Evolutionary conservation across 768 basidiomycete species (phyloP).

Genomic region (Psilocybe subaeruginosa): DNA sequence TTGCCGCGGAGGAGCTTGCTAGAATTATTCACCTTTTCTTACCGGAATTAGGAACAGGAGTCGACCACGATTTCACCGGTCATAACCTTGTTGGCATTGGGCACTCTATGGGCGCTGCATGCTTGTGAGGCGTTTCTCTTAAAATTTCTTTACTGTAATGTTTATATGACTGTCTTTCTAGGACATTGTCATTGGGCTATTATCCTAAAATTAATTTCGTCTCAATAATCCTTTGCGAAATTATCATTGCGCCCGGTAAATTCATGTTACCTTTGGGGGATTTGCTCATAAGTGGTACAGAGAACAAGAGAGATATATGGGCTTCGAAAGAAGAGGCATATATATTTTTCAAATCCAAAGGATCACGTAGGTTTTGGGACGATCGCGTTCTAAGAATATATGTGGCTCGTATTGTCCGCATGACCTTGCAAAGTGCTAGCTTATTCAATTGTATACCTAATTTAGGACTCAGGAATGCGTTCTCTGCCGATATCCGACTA

Average conservation of each 20-base stretch:
- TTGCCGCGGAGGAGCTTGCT: constrained; percentile 57
- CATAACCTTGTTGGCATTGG: constrained; percentile 53
- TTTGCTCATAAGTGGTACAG: constrained; percentile 33
- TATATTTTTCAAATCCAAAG: constrained; percentile 35
- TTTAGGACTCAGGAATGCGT: constrained; percentile 45
- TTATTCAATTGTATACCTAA: no score
- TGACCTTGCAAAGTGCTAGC: no score
- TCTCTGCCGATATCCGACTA: constrained; percentile 43
- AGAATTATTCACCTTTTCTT: constrained; percentile 51
- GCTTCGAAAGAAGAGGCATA: constrained; percentile 51
- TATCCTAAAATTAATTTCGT: constrained; percentile 40
- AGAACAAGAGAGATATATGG: constrained; percentile 54
- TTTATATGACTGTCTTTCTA: constrained; percentile 15
- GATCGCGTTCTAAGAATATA: constrained; percentile 45
- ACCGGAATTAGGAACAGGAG: constrained; percentile 47
- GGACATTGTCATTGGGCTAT: constrained; percentile 45
- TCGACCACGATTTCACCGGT: constrained; percentile 50
- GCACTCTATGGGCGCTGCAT: constrained; percentile 57
- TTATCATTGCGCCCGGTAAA: constrained; percentile 38
- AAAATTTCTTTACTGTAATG: background rate
- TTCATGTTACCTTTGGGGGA: constrained; percentile 14
- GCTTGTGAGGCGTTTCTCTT: constrained; percentile 35
- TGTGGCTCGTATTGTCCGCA: constrained; percentile 34
- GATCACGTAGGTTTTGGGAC: constrained; percentile 53
- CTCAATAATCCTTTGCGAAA: constrained; percentile 46